Base-by-base conservation (phyloP, 2,329 filamentous ascomycete species). In the Botrytis tulipae region DNA sequence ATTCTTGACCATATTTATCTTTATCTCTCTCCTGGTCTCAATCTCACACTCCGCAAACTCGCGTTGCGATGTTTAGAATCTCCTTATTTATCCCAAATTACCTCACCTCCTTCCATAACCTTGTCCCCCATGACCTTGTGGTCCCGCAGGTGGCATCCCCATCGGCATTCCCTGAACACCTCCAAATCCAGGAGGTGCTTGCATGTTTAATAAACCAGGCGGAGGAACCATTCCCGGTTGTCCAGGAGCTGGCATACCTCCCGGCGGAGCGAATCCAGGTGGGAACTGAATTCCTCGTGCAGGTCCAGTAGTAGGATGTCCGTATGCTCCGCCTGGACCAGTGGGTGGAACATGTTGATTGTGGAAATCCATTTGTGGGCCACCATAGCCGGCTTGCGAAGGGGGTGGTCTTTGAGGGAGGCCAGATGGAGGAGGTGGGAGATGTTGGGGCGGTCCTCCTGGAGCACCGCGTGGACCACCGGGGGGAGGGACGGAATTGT, bases 371-470 rank as follows among this genome's bases (percentile, higher is more conserved):
- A 68, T 57, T 72, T 87, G 86, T 22, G 88, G 90, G 16, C 91
- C 91, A 60, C 91, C 91, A 79, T 92, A 92, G 2, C 90, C 90
- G 68, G 84, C 89, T 78, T 91, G 89, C 25, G 86, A 89, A 29
- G 90, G 90, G 6, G 92, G 92, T n/a, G 92, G 92, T 57, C 91
- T 85, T 73, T 91, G 90, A 57, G 92, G 91, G 40, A 86, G 76
- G 1, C 84, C 84, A 1, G 86, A 83, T 72, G 82, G 83, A 29
- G 88, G 87, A 48, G 90, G 88, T 66, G 89, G 88, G 22, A 88
- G 86, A 12, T 68, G 66, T 57, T 68, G 66, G n/a, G 48, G 6
- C 29, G 37, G 66, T 57, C 66, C 66, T 57, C 25, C 48, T 22
- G 91, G 86, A 44, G 89, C 85, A 72, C 84, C 79, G 62, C 79